Conservation (phyloP, 1,284 basidiomycete species). For the Pseudozyma sp. region DNA sequence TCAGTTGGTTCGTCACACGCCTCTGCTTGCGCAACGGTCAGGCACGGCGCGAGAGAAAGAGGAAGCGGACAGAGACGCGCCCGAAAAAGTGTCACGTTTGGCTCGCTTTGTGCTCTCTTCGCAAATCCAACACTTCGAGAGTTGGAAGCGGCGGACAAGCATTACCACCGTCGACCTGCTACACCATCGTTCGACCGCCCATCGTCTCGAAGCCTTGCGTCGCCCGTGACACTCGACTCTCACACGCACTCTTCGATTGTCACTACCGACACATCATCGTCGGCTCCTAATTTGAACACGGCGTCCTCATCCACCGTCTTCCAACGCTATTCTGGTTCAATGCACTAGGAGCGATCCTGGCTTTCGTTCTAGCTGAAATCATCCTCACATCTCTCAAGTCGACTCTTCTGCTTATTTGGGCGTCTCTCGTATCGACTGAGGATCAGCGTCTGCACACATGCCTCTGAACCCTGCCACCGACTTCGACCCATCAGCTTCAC, state of each 20-base stretch:
- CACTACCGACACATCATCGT: too few relatives aligned
- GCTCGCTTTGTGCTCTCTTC: constrained; percentile 2
- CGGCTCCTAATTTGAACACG: too few relatives aligned
- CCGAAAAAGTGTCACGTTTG: background rate
- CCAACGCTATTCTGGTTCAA: too few relatives aligned
- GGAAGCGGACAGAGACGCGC: constrained; percentile 6
- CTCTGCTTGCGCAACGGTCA: background rate
- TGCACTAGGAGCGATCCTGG: too few relatives aligned
- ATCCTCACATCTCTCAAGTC: background rate
- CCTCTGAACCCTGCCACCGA: constrained; percentile 22
- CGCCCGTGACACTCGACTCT: background rate
- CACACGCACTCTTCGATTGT: background rate
- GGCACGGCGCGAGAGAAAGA: background rate
- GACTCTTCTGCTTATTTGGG: background rate
- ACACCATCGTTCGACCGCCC: too few relatives aligned
- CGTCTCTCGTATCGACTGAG: background rate
- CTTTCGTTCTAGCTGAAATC: too few relatives aligned
- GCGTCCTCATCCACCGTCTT: too few relatives aligned
- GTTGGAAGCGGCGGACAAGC: too few relatives aligned
- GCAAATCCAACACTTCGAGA: constrained; percentile 19
- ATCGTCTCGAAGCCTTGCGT: too few relatives aligned
- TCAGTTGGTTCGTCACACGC: too few relatives aligned
- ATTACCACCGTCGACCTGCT: too few relatives aligned
- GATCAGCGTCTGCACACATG: constrained; percentile 18
- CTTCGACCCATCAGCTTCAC: constrained; percentile 13